phyloP scores from a whole-genome alignment of 345 rosid genomes.

The Lumnitzera littorea region DNA sequence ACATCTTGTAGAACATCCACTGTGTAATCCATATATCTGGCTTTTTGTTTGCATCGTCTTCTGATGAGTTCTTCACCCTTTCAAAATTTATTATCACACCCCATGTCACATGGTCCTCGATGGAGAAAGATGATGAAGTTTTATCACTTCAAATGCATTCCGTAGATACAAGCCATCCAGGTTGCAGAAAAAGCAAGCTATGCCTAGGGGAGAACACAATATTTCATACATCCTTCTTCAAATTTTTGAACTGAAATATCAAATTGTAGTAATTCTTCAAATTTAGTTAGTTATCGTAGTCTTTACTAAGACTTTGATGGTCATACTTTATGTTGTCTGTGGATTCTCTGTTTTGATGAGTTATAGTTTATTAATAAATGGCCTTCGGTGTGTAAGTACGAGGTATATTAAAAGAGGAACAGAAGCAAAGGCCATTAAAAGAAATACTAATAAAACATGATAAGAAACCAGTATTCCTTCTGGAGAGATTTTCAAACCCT shows the following conservation, averaged over 20 bases:
- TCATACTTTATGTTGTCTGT: too few relatives aligned
- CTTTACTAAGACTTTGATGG: too few relatives aligned
- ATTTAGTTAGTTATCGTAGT: constrained; percentile 9
- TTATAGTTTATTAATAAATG: too few relatives aligned
- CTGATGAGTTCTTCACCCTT: constrained; percentile 50
- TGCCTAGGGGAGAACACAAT: constrained; percentile 75
- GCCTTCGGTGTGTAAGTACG: too few relatives aligned
- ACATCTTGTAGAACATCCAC: constrained; percentile 90
- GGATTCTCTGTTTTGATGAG: too few relatives aligned
- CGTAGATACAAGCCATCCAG: constrained; percentile 67
- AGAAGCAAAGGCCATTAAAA: too few relatives aligned
- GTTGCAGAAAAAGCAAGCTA: constrained; percentile 77
- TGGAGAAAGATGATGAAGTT: constrained; percentile 47
- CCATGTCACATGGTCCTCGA: constrained; percentile 74
- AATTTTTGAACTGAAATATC: constrained; percentile 57
- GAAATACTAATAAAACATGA: too few relatives aligned
- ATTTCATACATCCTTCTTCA: constrained; percentile 71
- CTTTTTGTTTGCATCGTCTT: constrained; percentile 62
- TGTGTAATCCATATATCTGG: constrained; percentile 66
- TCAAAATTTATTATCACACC: constrained; percentile 74
- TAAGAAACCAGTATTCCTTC: too few relatives aligned
- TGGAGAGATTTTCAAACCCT: too few relatives aligned
- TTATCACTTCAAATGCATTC: constrained; percentile 47
- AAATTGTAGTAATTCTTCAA: constrained; percentile 70
- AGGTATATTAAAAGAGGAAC: too few relatives aligned